Base-by-base conservation (phyloP, 2,329 filamentous ascomycete genomes). In the Apiospora sp. region DNA sequence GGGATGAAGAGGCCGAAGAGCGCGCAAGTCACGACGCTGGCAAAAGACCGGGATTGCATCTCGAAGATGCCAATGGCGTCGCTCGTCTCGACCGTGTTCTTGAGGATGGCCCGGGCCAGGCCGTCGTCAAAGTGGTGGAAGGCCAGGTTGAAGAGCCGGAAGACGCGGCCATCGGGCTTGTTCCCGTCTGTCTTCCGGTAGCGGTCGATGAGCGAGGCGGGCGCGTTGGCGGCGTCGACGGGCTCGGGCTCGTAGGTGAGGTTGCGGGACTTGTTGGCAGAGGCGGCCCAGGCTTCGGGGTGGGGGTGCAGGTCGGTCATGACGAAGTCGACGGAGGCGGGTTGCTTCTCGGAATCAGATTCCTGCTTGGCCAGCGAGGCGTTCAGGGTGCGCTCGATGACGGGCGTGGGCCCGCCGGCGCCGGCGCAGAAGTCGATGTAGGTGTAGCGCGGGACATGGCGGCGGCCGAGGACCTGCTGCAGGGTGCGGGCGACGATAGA, bases 351-450 rank as follows among this genome's bases (percentile, higher is more conserved):
- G 82, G 81, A 48, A 79, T 78, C 0, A 82, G 82, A 48, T 76
- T 75, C 75, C 68, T 44, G 19, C 30, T 37, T 7, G n/a, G 37
- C 64, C 27, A 71, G 68, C 8, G 70, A 68, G 10, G 54, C 54
- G 80, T 93, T 93, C 74, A 93, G 79, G 58, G 87, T 83, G 14
- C 82, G 84, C 80, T 92, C 91, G 69, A 93, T 90, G 51, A 83
- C 84, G 0, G 91, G 91, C 1, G 91, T 93, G 0, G 92, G 92
- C 0, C 93, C 93, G 54, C 93, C 93, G 19, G 88, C 91, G 70
- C 93, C 93, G 2, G 92, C 91, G 80, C 92, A 94, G 81, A 94
- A 93, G 83, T 95, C 93, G 74, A 95, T 87, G 76, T 93, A 91
- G 24, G 88, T 90, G 80, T 92, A 91, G 1, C 84, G 81, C 24